Conservation (phyloP, 805 yeast species). For the Candida fluviatilis region DNA sequence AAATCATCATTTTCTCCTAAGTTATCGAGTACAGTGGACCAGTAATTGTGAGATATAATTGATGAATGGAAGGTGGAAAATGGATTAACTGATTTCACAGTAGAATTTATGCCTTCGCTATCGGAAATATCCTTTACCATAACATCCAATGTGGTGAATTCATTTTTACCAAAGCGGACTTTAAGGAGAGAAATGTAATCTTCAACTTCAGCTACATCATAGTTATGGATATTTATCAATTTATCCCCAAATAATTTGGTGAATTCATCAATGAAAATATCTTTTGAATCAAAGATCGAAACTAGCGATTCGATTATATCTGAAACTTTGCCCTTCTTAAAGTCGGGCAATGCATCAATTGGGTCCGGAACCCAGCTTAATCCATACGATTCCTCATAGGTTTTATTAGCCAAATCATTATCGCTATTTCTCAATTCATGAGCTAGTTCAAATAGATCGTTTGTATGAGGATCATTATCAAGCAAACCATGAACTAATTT, state of each 20-base stretch:
- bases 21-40: constrained; percentile 57
- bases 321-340: constrained; percentile 53
- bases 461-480: constrained; percentile 33
- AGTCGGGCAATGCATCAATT: constrained; percentile 85
- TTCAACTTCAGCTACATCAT: constrained; percentile 35
- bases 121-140: constrained; percentile 73
- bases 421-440: constrained; percentile 41
- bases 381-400: constrained; percentile 41
- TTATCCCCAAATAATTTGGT: constrained; percentile 55
- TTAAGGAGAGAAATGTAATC: constrained; percentile 52
- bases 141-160: constrained; percentile 68
- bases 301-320: constrained; percentile 71
- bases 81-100: constrained; percentile 21
- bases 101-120: constrained; percentile 45
- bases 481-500: constrained; percentile 71
- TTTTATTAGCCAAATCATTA: constrained; percentile 5
- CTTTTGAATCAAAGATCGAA: constrained; percentile 68
- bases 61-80: constrained; percentile 44
- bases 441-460: constrained; percentile 50
- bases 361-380: constrained; percentile 82
- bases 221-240: constrained; percentile 43
- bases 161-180: constrained; percentile 60
- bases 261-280: constrained; percentile 61
- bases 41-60: constrained; percentile 71
- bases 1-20: constrained; percentile 32